Percentiles rank a stretch among this genome's conserved stretches.
Evolutionary conservation across 495 filamentous ascomycete genomes (phyloP).

Genomic region (Aspergillus indologenus): DNA sequence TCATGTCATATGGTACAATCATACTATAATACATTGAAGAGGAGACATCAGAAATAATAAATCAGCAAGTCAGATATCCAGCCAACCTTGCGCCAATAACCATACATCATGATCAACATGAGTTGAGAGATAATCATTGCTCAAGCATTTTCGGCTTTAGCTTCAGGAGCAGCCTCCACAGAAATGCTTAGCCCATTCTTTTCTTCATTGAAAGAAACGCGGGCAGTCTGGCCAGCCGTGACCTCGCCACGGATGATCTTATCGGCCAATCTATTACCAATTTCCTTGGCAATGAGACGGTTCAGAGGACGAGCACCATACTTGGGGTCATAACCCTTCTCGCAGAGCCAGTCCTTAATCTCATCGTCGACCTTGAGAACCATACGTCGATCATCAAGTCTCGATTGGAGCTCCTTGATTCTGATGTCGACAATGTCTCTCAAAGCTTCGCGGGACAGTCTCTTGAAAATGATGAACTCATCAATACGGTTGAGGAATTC

Average conservation of each 20-base stretch:
- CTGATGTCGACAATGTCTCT: conserved; percentile 93
- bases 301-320: conserved; percentile 95
- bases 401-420: conserved; percentile 74
- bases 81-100: background rate
- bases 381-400: conserved; percentile 86
- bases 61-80: background rate
- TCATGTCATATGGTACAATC: conserved; percentile 19
- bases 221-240: conserved; percentile 66
- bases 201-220: conserved; percentile 57
- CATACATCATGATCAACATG: conserved; percentile 4
- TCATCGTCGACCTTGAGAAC: conserved; percentile 64
- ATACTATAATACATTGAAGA: conserved; percentile 19
- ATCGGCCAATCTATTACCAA: conserved; percentile 84
- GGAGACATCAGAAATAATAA: conserved; percentile 1
- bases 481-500: conserved; percentile 97
- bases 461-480: conserved; percentile 93
- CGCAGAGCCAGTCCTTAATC: conserved; percentile 80
- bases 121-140: background rate
- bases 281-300: conserved; percentile 80
- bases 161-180: conserved; percentile 12
- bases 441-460: conserved; percentile 72
- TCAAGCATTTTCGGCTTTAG: conserved; percentile 14
- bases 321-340: conserved; percentile 82
- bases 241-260: conserved; percentile 87
- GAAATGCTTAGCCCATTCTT: conserved; percentile 36